A percentile compares a stretch with the other conserved stretches of the same genome.
These are phyloP conservation scores for Geotrichum restrictum DNA, from an alignment of 1,139 yeast species.

Conservation along the genomic window DNA sequence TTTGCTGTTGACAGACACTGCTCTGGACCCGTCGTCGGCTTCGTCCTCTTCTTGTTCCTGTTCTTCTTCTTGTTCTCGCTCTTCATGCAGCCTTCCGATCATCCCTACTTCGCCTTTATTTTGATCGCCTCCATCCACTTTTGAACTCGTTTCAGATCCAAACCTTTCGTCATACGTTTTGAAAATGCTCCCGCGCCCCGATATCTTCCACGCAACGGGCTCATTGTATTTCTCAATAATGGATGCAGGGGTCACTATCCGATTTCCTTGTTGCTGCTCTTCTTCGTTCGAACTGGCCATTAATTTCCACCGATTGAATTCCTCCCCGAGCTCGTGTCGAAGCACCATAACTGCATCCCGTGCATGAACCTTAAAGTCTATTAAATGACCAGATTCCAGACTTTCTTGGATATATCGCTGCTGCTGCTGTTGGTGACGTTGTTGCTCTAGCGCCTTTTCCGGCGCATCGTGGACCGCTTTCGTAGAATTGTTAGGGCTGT, in stretches of 20 bases:
- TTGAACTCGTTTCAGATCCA: background rate
- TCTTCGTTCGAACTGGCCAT: background rate
- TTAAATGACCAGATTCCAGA: slow-evolving; percentile 7
- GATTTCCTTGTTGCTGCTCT: background rate
- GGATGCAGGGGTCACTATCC: slow-evolving; percentile 16
- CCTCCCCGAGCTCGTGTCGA: slow-evolving; percentile 23
- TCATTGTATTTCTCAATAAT: slow-evolving; percentile 17
- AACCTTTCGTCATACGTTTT: slow-evolving; percentile 1
- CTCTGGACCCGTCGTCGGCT: too few species aligned
- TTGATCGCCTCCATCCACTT: background rate
- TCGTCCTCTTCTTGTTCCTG: background rate
- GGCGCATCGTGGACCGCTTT: too few species aligned
- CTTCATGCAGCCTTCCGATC: background rate
- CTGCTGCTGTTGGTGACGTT: slow-evolving; percentile 52
- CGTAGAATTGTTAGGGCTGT: too few species aligned
- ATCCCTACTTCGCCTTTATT: background rate
- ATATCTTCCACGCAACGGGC: slow-evolving; percentile 11
- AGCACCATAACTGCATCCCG: slow-evolving; percentile 32
- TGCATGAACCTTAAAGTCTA: slow-evolving; percentile 40
- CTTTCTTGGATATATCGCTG: slow-evolving; percentile 48
- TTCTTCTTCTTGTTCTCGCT: background rate
- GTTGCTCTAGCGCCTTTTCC: too few species aligned
- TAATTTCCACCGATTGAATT: slow-evolving; percentile 18
- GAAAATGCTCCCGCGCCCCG: background rate
- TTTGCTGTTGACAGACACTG: background rate